A percentile compares a stretch with the other conserved stretches of the same genome.
Evolutionary conservation across 345 rosid species (phyloP).

Genomic region (Lepidium africanum): DNA sequence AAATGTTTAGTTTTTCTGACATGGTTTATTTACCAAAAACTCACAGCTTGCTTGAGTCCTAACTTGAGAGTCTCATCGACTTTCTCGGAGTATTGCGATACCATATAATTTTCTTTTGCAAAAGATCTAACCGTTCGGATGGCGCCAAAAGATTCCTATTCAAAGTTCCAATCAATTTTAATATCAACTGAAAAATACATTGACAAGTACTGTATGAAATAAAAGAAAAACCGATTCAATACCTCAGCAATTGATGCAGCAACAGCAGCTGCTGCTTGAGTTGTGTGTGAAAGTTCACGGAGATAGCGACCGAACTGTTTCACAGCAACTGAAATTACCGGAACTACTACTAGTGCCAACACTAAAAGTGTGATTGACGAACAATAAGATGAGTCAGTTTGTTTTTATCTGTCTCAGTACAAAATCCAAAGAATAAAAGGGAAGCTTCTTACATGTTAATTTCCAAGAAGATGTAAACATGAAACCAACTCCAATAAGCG

Average conservation of each 20-base stretch:
- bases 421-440: background rate
- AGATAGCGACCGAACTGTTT: constrained; percentile 68
- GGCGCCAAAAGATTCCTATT: constrained; percentile 94
- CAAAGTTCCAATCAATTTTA: background rate
- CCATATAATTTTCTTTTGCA: constrained; percentile 70
- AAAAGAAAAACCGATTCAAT: background rate
- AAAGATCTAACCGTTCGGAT: constrained; percentile 91
- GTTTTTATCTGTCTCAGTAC: background rate
- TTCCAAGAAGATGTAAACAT: constrained; percentile 68
- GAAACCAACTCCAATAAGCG: constrained; percentile 50
- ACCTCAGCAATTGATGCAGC: constrained; percentile 99
- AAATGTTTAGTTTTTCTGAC: background rate
- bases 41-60: constrained; percentile 88
- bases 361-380: constrained; percentile 35
- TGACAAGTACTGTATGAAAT: background rate
- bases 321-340: constrained; percentile 65
- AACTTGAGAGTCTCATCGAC: constrained; percentile 81
- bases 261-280: constrained; percentile 96
- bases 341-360: constrained; percentile 80
- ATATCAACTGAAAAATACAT: background rate
- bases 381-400: background rate
- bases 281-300: constrained; percentile 83
- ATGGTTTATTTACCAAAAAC: constrained; percentile 13
- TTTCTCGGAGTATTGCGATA: constrained; percentile 66
- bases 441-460: constrained; percentile 39